Evolutionary conservation across 768 basidiomycete species (phyloP), one percentile per base, ranked within the genome.

Genomic region (Boletus edulis): DNA sequence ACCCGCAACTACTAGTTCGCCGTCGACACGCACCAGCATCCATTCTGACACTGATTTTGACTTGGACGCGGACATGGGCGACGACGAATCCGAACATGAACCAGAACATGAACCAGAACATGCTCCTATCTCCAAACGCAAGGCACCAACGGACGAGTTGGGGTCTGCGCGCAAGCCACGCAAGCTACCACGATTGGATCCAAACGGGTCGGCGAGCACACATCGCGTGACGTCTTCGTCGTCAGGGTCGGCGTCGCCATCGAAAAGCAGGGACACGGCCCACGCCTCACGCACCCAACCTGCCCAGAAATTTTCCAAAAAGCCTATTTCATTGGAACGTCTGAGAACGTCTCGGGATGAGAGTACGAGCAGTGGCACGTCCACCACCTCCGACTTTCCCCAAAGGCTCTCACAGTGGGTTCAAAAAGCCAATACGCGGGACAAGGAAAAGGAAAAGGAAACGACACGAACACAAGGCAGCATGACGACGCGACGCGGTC

Each of bases 81-180:
- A 63, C 51, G 58, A 68, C 35, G 64, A 67, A 41, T 49, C 54
- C 1, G 62, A 64, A 48, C 52, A 41, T 11, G 55, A 44, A 17
- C 43, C 54, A 1, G 62, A 64, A 48, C 52, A 41, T 11, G 55
- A 44, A 17, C 43, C 43, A 3, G 45, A 35, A 11, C 43, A 37
- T 2, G 18, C 55, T 51, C 63, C 60, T 59, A 58, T 61, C 32
- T 47, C 59, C 2, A 70, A 72, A 57, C 66, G 69, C 45, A 70
- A 72, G 24, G 70, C 61, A 12, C 34, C 42, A 9, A 29, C 55
- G 3, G 57, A 56, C 43, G 63, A 59, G 29, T 42, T 52, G n/a
- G 38, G 14, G 29, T 22, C 55, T 12, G 34, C n/a, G 17, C 54
- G 56, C 15, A 60, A 34, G 20, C 58, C 58, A 1, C 51, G 20